Percentiles rank a stretch among this genome's conserved stretches.
phyloP scores from a whole-genome alignment of 306 rosid species.

The Lathyrus aphaca region DNA sequence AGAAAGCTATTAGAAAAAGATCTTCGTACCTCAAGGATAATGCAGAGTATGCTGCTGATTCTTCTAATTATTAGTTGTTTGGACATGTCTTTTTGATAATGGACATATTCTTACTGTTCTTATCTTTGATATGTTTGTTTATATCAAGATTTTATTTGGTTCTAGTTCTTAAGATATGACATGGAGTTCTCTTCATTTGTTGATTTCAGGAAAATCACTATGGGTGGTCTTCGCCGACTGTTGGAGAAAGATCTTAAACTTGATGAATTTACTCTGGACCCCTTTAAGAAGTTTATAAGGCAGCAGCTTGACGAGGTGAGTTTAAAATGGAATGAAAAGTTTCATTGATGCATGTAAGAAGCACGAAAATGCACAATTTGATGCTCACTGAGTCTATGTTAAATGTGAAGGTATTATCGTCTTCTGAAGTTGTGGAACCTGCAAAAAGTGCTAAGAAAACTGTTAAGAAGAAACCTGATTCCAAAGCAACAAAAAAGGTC shows the following conservation, averaged over 20 bases:
- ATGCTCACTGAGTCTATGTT: conserved; percentile 30
- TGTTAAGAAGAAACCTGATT: conserved; percentile 53
- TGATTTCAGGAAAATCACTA: conserved; percentile 67
- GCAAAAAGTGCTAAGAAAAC: conserved; percentile 55
- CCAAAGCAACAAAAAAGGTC: conserved; percentile 60
- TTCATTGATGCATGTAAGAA: conserved; percentile 32
- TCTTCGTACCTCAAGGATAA: conserved; percentile 71
- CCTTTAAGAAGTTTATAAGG: conserved; percentile 72
- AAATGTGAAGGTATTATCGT: conserved; percentile 54
- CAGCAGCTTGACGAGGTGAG: conserved; percentile 78
- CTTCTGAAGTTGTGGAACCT: conserved; percentile 52
- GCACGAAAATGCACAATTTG: conserved; percentile 8
- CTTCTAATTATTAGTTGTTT: conserved; percentile 22
- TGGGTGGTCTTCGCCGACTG: conserved; percentile 85
- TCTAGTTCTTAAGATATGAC: conserved; percentile 34
- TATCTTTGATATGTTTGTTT: conserved; percentile 14
- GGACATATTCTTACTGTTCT: conserved; percentile 7
- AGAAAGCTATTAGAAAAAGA: conserved; percentile 74
- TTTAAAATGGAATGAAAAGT: conserved; percentile 13
- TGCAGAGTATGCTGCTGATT: conserved; percentile 72
- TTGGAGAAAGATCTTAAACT: conserved; percentile 89
- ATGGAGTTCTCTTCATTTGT: conserved; percentile 23
- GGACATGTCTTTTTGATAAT: conserved; percentile 14
- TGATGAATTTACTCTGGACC: conserved; percentile 64
- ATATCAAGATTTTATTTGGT: neutral